Conservation (phyloP, 805 yeast species). For the Hanseniaspora meyeri region DNA sequence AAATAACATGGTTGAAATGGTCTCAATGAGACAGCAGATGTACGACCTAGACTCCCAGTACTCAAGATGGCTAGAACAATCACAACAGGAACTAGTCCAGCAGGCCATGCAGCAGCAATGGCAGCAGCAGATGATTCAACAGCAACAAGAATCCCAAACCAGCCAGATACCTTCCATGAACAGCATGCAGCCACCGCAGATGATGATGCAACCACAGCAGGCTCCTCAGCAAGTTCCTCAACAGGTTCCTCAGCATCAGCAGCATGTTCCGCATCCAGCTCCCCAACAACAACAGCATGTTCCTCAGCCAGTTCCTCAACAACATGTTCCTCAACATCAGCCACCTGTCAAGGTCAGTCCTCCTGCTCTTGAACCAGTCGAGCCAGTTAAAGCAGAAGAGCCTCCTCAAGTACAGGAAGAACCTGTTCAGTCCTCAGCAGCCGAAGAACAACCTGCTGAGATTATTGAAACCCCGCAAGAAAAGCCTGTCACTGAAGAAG, state of each 20-base stretch:
- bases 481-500: constrained; percentile 15
- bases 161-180: constrained; percentile 1
- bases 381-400: constrained; percentile 13
- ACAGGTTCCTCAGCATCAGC: constrained; percentile 6
- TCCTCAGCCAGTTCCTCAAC: constrained; percentile 14
- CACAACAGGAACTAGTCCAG: constrained; percentile 17
- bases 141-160: constrained; percentile 16
- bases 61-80: constrained; percentile 15
- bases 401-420: background rate
- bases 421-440: background rate
- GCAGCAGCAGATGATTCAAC: constrained; percentile 14
- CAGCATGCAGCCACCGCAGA: constrained; percentile 1
- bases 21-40: constrained; percentile 14
- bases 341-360: constrained; percentile 16
- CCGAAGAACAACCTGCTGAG: background rate
- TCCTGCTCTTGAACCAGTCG: constrained; percentile 16
- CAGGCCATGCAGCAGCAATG: constrained; percentile 17
- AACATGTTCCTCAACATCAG: constrained; percentile 8
- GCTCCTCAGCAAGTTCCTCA: background rate
- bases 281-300: constrained; percentile 11
- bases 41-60: constrained; percentile 10
- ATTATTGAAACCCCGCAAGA: constrained; percentile 24
- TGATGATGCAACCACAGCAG: constrained; percentile 15
- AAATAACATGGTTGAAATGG: constrained; percentile 11
- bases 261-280: background rate